Base-by-base conservation (phyloP, 192 early-diverging fungal genomes). In the Obelidium mucronatum region DNA sequence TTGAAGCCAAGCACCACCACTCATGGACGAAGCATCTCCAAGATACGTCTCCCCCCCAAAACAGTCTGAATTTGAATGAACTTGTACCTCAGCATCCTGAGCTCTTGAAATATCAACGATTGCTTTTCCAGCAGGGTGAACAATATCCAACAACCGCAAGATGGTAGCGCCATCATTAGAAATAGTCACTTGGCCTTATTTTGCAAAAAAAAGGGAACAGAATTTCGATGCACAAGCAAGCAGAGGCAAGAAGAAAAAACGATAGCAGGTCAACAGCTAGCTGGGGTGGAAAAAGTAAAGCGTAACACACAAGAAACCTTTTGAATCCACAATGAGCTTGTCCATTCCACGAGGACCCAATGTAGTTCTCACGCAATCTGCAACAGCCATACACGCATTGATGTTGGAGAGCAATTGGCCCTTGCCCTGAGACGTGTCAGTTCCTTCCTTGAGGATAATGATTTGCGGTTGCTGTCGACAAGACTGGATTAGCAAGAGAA, bases 101-200 rank as follows among this genome's bases (percentile, higher is more conserved):
- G 96, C 92, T 33, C 96, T 88, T 40, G 96, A 96, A 84, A 99
- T 98, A 81, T 99, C 97, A 28, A 99, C 97, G 44, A 99, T 86
- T 1, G 95, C 96, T 84, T 97, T 97, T 75, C 95, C 97, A 37
- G 97, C 97, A 39, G 97, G 97, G 82, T 99, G 97, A 37, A 97
- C 95, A 75, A 99, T 95, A 78, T 99, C 97, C 70, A 99, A 85
- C 56, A 98, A 86, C 84, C 93, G 94, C 91, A 99, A 92, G 80
- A 99, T 99, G 15, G 97, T 99, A 1, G 97, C 97, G 54, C 97
- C 97, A 84, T 99, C 97, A 82, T 99, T 99, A 33, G 96, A 98
- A 77, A 98, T 98, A 17, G 96, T 98, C 36, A 96, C 96, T 52
- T 89, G 77, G 44, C 93, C 94, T 95, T 1, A 48, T 58, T 69